Evolutionary conservation across 208 protist genomes (phyloP).

Genomic region (Leishmania arabica): DNA sequence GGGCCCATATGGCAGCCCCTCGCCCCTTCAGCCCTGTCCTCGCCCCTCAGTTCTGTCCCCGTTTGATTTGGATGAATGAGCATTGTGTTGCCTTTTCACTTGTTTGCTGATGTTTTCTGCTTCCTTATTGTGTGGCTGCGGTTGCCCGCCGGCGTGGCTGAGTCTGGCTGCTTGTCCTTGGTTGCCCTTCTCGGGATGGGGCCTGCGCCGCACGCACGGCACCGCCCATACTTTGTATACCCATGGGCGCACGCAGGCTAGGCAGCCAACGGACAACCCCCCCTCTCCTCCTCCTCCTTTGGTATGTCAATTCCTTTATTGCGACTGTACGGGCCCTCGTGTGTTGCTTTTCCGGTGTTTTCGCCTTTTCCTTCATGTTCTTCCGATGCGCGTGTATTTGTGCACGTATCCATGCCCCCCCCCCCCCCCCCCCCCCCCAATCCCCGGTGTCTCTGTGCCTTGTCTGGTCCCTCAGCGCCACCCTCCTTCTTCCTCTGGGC

Average conservation of each 20-base stretch:
- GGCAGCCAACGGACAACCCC: no score
- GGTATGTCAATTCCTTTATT: background rate
- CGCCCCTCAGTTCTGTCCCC: background rate
- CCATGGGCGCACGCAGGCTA: no score
- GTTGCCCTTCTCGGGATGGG: background rate
- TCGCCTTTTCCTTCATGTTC: no score
- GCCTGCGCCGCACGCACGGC: background rate
- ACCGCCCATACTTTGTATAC: no score
- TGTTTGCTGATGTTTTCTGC: background rate
- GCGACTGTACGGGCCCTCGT: background rate
- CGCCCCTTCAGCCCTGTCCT: background rate
- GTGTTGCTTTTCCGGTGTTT: background rate
- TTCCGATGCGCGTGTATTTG: no score
- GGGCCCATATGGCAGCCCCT: background rate
- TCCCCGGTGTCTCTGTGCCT: background rate
- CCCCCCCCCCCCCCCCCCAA: no score
- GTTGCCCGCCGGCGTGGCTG: background rate
- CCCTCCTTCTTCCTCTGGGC: background rate
- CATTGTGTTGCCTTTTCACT: background rate
- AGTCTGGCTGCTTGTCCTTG: background rate
- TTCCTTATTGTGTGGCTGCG: background rate
- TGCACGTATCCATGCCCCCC: no score
- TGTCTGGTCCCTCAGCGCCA: background rate
- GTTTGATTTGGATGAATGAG: background rate
- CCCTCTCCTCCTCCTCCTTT: no score